Evolutionary conservation across 805 yeast genomes (phyloP).

Genomic region (Candida qinlingensis): DNA sequence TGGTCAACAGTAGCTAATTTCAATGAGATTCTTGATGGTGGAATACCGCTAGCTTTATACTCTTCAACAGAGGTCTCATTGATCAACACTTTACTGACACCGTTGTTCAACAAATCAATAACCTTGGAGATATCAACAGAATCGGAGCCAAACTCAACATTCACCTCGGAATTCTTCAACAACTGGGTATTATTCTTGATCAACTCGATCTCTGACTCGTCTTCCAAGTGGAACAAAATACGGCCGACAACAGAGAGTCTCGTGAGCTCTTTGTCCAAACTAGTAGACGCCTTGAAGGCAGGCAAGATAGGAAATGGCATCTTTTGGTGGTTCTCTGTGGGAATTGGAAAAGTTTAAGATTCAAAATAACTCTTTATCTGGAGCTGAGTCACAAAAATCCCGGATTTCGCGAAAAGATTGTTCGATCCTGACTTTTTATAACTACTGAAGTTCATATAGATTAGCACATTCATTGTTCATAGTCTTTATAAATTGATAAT

Average conservation of each 20-base stretch:
- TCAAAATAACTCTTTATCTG: too few species aligned
- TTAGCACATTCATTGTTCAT: too few species aligned
- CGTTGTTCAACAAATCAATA: conserved; percentile 54
- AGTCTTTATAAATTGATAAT: too few species aligned
- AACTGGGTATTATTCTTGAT: conserved; percentile 12
- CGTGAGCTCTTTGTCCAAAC: conserved; percentile 2
- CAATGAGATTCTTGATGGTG: conserved; percentile 26
- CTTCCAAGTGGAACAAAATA: conserved; percentile 21
- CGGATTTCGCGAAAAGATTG: too few species aligned
- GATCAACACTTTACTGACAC: conserved; percentile 46
- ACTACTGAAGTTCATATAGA: too few species aligned
- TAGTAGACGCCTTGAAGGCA: conserved; percentile 16
- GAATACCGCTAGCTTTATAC: conserved; percentile 44
- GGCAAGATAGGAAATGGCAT: conserved; percentile 39
- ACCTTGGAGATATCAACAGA: conserved; percentile 35
- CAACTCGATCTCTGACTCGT: conserved; percentile 18
- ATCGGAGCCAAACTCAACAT: conserved; percentile 25
- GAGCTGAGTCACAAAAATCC: neutral
- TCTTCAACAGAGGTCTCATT: conserved; percentile 25
- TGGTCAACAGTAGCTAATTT: conserved; percentile 6
- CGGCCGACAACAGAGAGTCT: conserved; percentile 24
- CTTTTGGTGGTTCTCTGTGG: neutral
- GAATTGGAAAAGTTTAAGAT: too few species aligned
- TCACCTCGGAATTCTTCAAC: conserved; percentile 16
- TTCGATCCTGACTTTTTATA: too few species aligned